A percentile compares a stretch with the other conserved stretches of the same genome.
Evolutionary conservation across 148 eudicot species (phyloP).

Genomic region (Euryodendron excelsum): DNA sequence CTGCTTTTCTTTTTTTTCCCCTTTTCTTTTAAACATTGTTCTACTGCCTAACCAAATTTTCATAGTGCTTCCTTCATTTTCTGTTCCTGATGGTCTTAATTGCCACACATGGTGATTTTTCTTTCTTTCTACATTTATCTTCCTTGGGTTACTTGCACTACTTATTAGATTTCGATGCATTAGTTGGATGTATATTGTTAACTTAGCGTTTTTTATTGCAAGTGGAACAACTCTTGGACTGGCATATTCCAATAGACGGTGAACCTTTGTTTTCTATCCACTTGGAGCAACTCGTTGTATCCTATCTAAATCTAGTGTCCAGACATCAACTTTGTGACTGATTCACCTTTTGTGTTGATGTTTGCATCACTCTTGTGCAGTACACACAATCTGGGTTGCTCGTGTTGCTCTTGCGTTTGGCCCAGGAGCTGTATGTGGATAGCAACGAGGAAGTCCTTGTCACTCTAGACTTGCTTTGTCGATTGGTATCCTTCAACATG

Average conservation of each 20-base stretch:
- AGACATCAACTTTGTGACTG: not conserved
- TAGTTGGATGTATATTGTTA: not conserved
- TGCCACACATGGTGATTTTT: no score
- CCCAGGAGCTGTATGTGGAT: constrained; percentile 54
- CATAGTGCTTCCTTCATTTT: not conserved
- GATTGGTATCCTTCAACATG: constrained; percentile 73
- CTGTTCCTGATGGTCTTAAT: not conserved
- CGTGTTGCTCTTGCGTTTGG: constrained; percentile 76
- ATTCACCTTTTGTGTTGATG: not conserved
- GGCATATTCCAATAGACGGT: not conserved
- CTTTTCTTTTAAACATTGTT: not conserved
- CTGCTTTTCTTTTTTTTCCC: not conserved
- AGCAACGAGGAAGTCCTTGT: constrained; percentile 55
- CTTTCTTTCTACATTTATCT: not conserved
- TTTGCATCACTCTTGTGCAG: constrained; percentile 39
- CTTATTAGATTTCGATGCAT: not conserved
- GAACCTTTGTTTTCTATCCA: not conserved
- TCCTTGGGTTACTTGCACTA: not conserved
- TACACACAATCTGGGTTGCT: constrained; percentile 69
- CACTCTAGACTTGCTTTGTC: constrained; percentile 73
- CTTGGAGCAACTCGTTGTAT: not conserved
- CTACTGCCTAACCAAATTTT: not conserved
- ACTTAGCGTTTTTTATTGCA: not conserved
- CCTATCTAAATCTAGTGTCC: not conserved
- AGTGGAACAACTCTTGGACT: not conserved